Evolutionary conservation across 2,329 filamentous ascomycete species (phyloP), one percentile per base, ranked within the genome.

Genomic region (Thermomyces lanuginosus): DNA sequence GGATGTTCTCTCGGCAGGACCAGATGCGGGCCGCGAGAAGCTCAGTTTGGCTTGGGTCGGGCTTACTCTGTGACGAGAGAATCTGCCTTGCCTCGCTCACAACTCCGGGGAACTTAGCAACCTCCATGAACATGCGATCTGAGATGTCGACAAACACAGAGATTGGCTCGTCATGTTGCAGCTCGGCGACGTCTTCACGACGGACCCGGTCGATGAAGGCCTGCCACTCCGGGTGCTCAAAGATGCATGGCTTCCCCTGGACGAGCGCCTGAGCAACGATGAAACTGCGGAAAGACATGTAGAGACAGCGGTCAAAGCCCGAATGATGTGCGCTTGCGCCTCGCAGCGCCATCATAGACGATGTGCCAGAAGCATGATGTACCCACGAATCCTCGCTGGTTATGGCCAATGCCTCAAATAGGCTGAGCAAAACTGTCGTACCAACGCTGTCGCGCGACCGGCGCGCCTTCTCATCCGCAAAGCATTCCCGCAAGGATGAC

Each of bases 361-460:
- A 42, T 8, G 48, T 44, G 9, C 52, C 52, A 1, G 44, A 39
- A 5, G 47, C 46, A 36, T 55, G 51, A n/a, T 41, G 41, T 4
- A 53, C 35, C 50, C 51, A 56, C 4, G 48, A 42, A 8, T 46
- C 36, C 16, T 44, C 39, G n/a, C 42, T 43, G n/a, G 48, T 52
- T 19, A 43, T 48, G 16, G 44, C 40, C 30, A 50, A 46, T 32
- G 52, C 45, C 26, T 56, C 51, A 27, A 50, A 55, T 18, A 53
- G 40, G 4, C 41, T 47, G 4, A 55, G 41, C 3, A 44, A 32
- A 13, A 53, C 48, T 11, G 47, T 49, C 2, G 51, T 44, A 6
- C 46, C 45, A 2, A 56, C 30, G 4, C 43, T 43, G 24, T 51
- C 45, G 15, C 47, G 45, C 1, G 46, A 46, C 30, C 43, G 42